A percentile compares a stretch with the other conserved stretches of the same genome.
Evolutionary conservation across 371 early-diverging fungal genomes (phyloP).

Genomic region (Mucor racemosus): DNA sequence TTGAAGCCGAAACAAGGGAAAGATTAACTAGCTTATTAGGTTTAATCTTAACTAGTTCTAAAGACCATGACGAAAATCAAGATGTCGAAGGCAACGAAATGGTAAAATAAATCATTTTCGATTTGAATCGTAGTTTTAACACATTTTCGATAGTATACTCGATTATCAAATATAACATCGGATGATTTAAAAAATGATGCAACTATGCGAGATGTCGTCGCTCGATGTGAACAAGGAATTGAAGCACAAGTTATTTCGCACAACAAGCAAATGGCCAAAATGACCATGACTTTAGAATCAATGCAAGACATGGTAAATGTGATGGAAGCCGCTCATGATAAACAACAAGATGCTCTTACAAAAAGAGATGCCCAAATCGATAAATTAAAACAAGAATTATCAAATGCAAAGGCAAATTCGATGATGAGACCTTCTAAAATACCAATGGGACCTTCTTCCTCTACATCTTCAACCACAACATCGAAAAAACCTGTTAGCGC

Average conservation of each 20-base stretch:
- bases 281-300: neutral
- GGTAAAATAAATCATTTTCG: neutral
- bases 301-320: constrained; percentile 16
- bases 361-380: constrained; percentile 26
- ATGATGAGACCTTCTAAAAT: constrained; percentile 3
- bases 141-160: neutral
- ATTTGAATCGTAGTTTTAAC: neutral
- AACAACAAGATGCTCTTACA: constrained; percentile 18
- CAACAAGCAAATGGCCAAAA: constrained; percentile 18
- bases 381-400: constrained; percentile 17
- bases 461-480: neutral
- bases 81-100: neutral
- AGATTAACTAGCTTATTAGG: constrained; percentile 38
- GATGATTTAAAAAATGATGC: constrained; percentile 19
- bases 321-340: constrained; percentile 2
- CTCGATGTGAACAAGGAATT: constrained; percentile 42
- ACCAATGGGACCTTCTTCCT: neutral
- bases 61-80: constrained; percentile 17
- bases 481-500: neutral
- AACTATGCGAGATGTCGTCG: constrained; percentile 41
- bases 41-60: constrained; percentile 43
- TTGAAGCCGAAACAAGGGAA: constrained; percentile 44
- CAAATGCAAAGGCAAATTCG: neutral
- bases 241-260: constrained; percentile 25
- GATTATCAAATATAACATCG: constrained; percentile 13